These are phyloP conservation scores for Neoscytalidium dimidiatum DNA, from an alignment of 2,329 filamentous ascomycete species.

Conservation along the genomic window DNA sequence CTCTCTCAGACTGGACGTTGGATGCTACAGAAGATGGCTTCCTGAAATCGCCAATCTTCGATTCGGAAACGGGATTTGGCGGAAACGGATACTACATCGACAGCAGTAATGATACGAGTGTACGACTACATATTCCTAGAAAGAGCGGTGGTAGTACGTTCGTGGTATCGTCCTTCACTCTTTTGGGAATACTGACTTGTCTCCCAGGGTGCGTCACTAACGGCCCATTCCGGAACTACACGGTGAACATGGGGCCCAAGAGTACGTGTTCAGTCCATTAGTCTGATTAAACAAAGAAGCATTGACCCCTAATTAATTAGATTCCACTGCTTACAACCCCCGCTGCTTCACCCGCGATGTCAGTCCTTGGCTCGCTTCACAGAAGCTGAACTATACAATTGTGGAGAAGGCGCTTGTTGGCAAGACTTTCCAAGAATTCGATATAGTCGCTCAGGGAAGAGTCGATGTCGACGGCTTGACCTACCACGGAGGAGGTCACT, in stretches of 20 bases:
- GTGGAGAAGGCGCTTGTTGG: conserved; percentile 4
- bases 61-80: conserved; percentile 18
- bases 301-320: not conserved
- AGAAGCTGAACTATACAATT: conserved; percentile 7
- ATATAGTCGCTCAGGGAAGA: not conserved
- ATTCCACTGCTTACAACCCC: conserved; percentile 15
- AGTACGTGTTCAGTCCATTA: not conserved
- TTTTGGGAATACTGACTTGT: conserved; percentile 31
- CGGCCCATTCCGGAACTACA: conserved; percentile 53
- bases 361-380: conserved; percentile 6
- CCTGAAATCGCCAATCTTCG: conserved; percentile 17
- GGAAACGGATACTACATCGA: conserved; percentile 19
- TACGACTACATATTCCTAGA: conserved; percentile 3
- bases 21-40: conserved; percentile 10
- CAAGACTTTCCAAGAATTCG: conserved; percentile 12
- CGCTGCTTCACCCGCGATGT: conserved; percentile 7
- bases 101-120: conserved; percentile 12
- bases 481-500: conserved; percentile 49
- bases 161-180: not conserved
- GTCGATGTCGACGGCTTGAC: not conserved
- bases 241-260: conserved; percentile 50
- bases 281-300: too few relatives aligned
- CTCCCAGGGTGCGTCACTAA: conserved; percentile 50
- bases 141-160: conserved; percentile 6
- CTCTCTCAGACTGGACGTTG: conserved; percentile 16